These are phyloP conservation scores for Penicillium crustosum DNA, from an alignment of 2,329 filamentous ascomycete species.

Conservation along the genomic window DNA sequence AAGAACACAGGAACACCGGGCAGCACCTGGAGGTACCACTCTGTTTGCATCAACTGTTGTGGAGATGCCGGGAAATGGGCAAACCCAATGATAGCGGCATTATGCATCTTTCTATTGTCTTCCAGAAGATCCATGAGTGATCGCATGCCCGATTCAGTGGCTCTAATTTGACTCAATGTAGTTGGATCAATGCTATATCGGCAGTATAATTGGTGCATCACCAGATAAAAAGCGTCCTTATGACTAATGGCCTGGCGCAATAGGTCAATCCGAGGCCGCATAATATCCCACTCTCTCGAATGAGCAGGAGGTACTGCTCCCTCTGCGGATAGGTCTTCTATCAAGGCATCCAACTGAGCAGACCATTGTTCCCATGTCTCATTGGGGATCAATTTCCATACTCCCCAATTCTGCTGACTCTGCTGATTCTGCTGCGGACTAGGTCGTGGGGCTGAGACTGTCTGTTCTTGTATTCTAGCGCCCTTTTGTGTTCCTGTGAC, in stretches of 20 bases:
- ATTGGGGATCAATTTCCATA: neutral
- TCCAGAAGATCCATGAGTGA: slow-evolving; percentile 2
- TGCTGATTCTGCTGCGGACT: neutral
- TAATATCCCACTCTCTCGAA: neutral
- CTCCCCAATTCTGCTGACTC: neutral
- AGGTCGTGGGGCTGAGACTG: neutral
- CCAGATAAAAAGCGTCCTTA: slow-evolving; percentile 63
- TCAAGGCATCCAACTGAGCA: neutral
- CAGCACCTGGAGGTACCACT: slow-evolving; percentile 35
- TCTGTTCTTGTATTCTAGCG: neutral
- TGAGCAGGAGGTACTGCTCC: neutral
- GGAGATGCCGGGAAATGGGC: slow-evolving; percentile 45
- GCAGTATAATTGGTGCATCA: slow-evolving; percentile 66
- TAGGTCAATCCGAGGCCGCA: slow-evolving; percentile 51
- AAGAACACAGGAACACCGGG: slow-evolving; percentile 48
- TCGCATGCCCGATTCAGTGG: neutral
- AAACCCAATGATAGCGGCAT: neutral
- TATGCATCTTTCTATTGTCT: slow-evolving; percentile 7
- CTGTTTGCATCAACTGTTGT: slow-evolving; percentile 26
- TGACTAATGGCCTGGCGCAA: slow-evolving; percentile 57
- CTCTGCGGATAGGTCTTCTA: neutral
- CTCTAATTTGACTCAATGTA: slow-evolving; percentile 32
- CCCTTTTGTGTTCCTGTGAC: neutral
- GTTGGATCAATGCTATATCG: slow-evolving; percentile 46
- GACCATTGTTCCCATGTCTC: slow-evolving; percentile 17